Base-by-base conservation (phyloP, 2,329 filamentous ascomycete species). In the Diaporthe sp. region DNA sequence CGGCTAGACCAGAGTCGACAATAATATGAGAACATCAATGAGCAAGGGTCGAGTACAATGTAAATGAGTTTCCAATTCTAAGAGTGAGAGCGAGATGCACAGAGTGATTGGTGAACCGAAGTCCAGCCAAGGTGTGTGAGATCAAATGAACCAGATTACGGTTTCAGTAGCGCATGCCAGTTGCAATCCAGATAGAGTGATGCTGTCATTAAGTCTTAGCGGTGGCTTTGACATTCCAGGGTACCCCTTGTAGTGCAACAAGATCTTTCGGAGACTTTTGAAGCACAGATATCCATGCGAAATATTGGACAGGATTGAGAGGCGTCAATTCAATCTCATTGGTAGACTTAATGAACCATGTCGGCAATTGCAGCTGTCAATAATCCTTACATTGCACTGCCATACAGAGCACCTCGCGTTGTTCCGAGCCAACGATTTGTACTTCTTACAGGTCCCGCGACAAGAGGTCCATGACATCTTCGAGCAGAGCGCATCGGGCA, bases 151-250 rank as follows among this genome's bases (percentile, higher is more conserved):
- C 22, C 8, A 2, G 65, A 53, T 53, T 39, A 4, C 34, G 9
- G 47, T 39, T 53, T 68, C 65, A 39, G 65, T 37, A 39, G 47
- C 22, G 47, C 65, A 28, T 12, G 31, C 22, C 22, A 25, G 47
- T 53, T 53, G 31, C 47, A 34, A 13, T 37, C 22, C n/a, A n/a
- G 28, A 28, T 37, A 17, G 47, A 68, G 65, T 68, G 65, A 68
- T 68, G 65, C 47, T 68, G 65, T 68, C 65, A 68, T 68, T 20
- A 15, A 7, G 31, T 37, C 47, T 53, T 68, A 68, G 47, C 47
- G 47, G 47, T 39, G 34, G 47, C 47, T 68, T 68, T 25, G 44
- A 39, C 47, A 25, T 22, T 17, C 47, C 20, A 13, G 65, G 65
- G 49, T 68, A 1, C 31, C 47, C 65, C 65, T 39, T 68, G 65